Evolutionary conservation across 1,284 basidiomycete genomes (phyloP).

Genomic region (Melampsora americana): DNA sequence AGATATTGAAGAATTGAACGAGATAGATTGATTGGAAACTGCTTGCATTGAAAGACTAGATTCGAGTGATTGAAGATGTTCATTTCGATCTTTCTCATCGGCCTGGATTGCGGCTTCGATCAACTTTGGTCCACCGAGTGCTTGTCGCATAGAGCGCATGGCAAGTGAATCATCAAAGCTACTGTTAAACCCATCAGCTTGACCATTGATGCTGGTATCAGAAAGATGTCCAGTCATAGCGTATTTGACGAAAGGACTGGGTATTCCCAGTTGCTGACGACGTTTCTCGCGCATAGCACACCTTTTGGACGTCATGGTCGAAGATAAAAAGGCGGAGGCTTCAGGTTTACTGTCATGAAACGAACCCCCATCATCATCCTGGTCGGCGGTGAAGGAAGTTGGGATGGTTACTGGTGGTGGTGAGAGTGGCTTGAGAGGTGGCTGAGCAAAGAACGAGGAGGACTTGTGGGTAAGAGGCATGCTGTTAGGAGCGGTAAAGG

Average conservation of each 20-base stretch:
- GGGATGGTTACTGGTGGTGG: background rate
- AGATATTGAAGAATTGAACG: conserved; percentile 7
- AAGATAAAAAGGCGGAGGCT: conserved; percentile 39
- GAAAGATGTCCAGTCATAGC: background rate
- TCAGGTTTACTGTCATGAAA: conserved; percentile 40
- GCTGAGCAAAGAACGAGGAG: conserved; percentile 1
- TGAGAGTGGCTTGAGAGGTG: conserved; percentile 7
- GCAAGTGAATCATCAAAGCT: conserved; percentile 25
- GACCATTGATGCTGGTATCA: background rate
- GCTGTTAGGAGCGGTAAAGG: background rate
- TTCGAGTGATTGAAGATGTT: conserved; percentile 16
- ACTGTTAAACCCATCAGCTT: background rate
- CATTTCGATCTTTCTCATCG: conserved; percentile 19
- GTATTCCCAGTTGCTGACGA: conserved; percentile 3
- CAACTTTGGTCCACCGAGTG: conserved; percentile 30
- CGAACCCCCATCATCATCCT: conserved; percentile 20
- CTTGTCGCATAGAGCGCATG: conserved; percentile 29
- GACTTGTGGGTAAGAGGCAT: conserved; percentile 14
- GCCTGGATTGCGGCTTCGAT: conserved; percentile 38
- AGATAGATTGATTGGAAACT: background rate
- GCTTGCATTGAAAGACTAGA: conserved; percentile 20
- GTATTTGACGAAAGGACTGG: conserved; percentile 31
- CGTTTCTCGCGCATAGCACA: conserved; percentile 8
- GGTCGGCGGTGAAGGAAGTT: conserved; percentile 11
- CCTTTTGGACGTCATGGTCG: conserved; percentile 33